Conservation (phyloP, 148 eudicot genomes). For the Nepenthes gracilis region DNA sequence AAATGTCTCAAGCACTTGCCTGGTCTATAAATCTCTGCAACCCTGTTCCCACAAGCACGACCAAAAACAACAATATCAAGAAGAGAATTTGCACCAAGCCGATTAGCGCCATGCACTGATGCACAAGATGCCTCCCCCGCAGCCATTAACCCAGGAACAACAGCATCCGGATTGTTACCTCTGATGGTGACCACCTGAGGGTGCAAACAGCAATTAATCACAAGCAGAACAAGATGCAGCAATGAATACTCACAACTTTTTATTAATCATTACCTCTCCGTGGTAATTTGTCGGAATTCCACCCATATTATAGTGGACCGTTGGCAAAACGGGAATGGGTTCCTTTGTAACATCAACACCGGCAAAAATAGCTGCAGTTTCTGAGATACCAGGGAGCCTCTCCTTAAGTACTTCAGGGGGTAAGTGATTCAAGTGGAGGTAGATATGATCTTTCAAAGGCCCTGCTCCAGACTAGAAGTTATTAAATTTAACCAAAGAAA, state of each 20-base stretch:
- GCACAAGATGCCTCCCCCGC: conserved; percentile 99
- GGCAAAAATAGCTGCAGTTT: conserved; percentile 98
- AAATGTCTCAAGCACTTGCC: conserved; percentile 27
- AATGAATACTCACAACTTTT: neutral
- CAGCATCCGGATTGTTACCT: conserved; percentile 83
- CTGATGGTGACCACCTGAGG: conserved; percentile 73
- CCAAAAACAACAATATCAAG: conserved; percentile 99
- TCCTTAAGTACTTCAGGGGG: conserved; percentile 98
- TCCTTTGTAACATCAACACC: conserved; percentile 99
- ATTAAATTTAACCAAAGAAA: neutral
- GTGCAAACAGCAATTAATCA: conserved; percentile 4
- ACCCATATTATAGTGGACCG: conserved; percentile 99
- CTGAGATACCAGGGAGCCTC: conserved; percentile 99
- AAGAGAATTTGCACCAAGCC: conserved; percentile 98
- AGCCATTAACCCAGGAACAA: conserved; percentile 90
- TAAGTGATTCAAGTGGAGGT: conserved; percentile 93
- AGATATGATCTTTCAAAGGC: conserved; percentile 90
- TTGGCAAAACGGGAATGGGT: conserved; percentile 97
- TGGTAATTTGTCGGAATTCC: conserved; percentile 94
- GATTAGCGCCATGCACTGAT: conserved; percentile 97
- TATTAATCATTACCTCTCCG: conserved; percentile 63
- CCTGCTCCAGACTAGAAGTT: conserved; percentile 32
- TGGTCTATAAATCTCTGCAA: conserved; percentile 81
- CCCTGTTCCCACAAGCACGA: conserved; percentile 96
- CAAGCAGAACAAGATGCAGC: neutral